These are phyloP conservation scores for Penicillium psychrosexuale DNA, from an alignment of 2,329 filamentous ascomycete species.

Conservation along the genomic window DNA sequence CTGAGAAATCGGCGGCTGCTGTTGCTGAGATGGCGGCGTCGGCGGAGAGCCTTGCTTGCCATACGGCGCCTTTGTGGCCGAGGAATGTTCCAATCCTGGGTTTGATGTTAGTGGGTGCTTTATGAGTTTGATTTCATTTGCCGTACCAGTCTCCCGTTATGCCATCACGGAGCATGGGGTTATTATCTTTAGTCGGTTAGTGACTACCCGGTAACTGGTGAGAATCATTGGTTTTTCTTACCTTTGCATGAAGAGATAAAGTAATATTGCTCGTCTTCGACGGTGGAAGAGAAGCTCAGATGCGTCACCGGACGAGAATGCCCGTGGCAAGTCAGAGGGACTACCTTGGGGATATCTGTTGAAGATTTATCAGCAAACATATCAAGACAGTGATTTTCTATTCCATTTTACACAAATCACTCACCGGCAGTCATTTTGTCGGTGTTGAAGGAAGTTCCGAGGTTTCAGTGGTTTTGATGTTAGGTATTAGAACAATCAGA, in stretches of 20 bases:
- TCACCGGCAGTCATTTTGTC: constrained; percentile 19
- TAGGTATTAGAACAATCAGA: constrained; percentile 8
- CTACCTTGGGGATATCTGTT: constrained; percentile 56
- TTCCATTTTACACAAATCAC: not conserved
- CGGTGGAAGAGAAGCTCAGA: constrained; percentile 79
- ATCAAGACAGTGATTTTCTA: not conserved
- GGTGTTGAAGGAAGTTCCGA: constrained; percentile 1
- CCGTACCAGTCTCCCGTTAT: constrained; percentile 86
- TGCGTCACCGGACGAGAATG: constrained; percentile 91
- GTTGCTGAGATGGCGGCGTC: constrained; percentile 88
- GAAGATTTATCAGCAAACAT: not conserved
- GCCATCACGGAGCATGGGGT: constrained; percentile 96
- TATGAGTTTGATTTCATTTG: not conserved
- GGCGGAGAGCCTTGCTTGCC: constrained; percentile 87
- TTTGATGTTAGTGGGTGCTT: constrained; percentile 8
- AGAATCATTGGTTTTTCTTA: constrained; percentile 33
- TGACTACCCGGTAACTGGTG: not conserved
- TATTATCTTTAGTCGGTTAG: constrained; percentile 65
- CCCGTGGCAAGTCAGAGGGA: constrained; percentile 89
- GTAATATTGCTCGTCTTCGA: constrained; percentile 82
- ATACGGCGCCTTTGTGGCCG: constrained; percentile 96
- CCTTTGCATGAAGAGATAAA: constrained; percentile 92
- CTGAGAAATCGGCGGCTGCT: constrained; percentile 92
- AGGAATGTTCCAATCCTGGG: constrained; percentile 89
- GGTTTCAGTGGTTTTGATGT: constrained; percentile 5